Evolutionary conservation across 768 basidiomycete genomes (phyloP), one percentile per base, ranked within the genome.

Genomic region (Chalciporus chontae): DNA sequence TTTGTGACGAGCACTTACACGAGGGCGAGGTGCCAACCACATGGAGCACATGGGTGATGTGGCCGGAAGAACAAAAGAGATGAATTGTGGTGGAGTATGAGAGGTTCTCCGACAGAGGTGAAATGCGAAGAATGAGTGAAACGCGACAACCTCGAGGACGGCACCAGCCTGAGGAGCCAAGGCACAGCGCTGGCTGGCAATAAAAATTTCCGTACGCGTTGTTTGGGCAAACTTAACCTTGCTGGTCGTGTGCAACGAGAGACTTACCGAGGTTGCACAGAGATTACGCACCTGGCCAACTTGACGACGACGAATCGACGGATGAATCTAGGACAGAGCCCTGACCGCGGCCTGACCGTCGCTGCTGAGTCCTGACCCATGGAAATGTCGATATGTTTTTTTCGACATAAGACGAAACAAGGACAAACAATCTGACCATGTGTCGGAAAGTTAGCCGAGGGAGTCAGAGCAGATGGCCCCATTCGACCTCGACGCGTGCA

Each of bases 401-500:
- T 31, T 29, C 10, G 10, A 36, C 34, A 36, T 36, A n/a, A 9
- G 15, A 36, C 34, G 17, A 64, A 63, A 66, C 31, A 63, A 2
- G 40, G 5, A n/a, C 43, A 62, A 62, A 62, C n/a, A n/a, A n/a
- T n/a, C n/a, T n/a, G n/a, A n/a, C n/a, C n/a, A n/a, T n/a, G n/a
- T n/a, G n/a, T n/a, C n/a, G n/a, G n/a, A n/a, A n/a, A n/a, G n/a
- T n/a, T n/a, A n/a, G n/a, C n/a, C n/a, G n/a, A n/a, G n/a, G n/a
- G n/a, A n/a, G n/a, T n/a, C n/a, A n/a, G n/a, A n/a, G n/a, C n/a
- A n/a, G 41, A 67, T 67, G 66, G 63, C 66, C 17, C 78, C 90
- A 64, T 95, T 97, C 77, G 91, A 97, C 77, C 85, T 97, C 66
- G 94, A 97, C 77, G 91, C 90, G 53, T 97, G 94, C 70, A 97